These are phyloP conservation scores for Brassica incana DNA, from an alignment of 345 rosid genomes.

Conservation along the genomic window DNA sequence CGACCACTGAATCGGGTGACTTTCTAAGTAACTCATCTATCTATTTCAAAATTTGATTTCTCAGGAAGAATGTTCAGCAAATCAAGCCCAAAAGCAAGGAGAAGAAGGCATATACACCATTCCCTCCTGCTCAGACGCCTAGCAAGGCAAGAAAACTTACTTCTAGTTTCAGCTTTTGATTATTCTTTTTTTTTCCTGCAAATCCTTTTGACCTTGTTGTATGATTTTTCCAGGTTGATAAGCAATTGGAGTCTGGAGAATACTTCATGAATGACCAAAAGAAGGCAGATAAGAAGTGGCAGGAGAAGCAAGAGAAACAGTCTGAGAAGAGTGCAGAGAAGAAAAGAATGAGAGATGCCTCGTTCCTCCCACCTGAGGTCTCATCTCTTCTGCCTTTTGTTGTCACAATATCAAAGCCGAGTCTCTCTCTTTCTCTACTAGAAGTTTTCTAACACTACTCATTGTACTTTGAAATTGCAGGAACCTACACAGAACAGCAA, in stretches of 20 bases:
- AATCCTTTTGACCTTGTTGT: slow-evolving; percentile 15
- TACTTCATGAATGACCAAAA: slow-evolving; percentile 64
- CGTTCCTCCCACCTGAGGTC: slow-evolving; percentile 89
- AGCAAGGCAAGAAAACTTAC: slow-evolving; percentile 60
- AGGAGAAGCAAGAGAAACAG: slow-evolving; percentile 84
- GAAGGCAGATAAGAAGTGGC: slow-evolving; percentile 75
- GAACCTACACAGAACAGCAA: slow-evolving; percentile 18
- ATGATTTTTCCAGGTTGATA: slow-evolving; percentile 56
- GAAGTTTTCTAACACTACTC: not conserved
- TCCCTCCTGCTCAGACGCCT: slow-evolving; percentile 86
- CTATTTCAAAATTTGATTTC: slow-evolving; percentile 25
- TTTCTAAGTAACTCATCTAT: slow-evolving; percentile 5
- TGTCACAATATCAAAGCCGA: not conserved
- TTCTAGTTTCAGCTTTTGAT: slow-evolving; percentile 15
- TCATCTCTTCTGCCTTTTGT: slow-evolving; percentile 11
- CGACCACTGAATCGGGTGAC: not conserved
- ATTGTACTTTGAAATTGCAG: not conserved
- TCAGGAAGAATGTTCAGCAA: slow-evolving; percentile 74
- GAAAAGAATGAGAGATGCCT: slow-evolving; percentile 78
- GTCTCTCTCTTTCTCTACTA: not conserved
- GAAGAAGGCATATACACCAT: slow-evolving; percentile 76
- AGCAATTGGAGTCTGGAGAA: slow-evolving; percentile 75
- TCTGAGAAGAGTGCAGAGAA: slow-evolving; percentile 77
- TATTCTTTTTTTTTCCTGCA: not conserved
- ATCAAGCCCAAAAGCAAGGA: slow-evolving; percentile 75